Evolutionary conservation across 1,284 basidiomycete species (phyloP), one percentile per base, ranked within the genome.

Genomic region (Austroboletus novae-zelandiae): DNA sequence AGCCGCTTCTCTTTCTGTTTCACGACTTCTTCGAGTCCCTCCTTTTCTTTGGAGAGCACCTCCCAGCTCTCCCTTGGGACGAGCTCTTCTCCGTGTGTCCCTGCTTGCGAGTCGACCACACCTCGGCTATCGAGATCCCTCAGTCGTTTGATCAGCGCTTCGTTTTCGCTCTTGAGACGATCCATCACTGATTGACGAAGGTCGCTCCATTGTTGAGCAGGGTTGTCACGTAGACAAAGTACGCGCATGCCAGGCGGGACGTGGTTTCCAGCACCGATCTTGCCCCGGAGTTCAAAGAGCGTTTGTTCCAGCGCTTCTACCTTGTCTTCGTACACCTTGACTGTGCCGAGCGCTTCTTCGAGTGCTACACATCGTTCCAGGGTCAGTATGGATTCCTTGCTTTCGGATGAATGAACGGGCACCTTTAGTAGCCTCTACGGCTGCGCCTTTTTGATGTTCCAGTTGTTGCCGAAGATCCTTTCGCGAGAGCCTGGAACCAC

Each of bases 191-290:
- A 80, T 54, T 82, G 76, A 30, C 90, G 76, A 15, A 88, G 69
- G 50, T 87, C 86, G 9, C 79, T 77, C 80, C 90, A 89, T 50
- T 80, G 71, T 55, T 83, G 78, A 25, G 85, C 86, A 0, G 91
- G 93, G 57, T 93, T 94, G 41, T 88, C 82, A 10, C 69, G 71
- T 52, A 94, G 69, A 40, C 79, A 79, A 9, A 94, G 71, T 4
- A 93, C 79, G 13, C 88, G 81, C 36, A 80, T 77, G 18, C 81
- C 82, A 0, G 83, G 83, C 1, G 86, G 86, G 9, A 94, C 77
- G 60, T 91, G 90, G 43, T 85, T 76, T 5, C 92, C 92, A 0
- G 80, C 81, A 0, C 83, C 88, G 27, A 91, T 83, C 66, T 90
- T 83, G 3, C 84, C 84, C 17, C 78, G 74, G 1, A 94, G 75